A percentile compares a stretch with the other conserved stretches of the same genome.
Conservation (phyloP, 495 filamentous ascomycete genomes). For the Pseudoneurospora amorphoporcata region DNA sequence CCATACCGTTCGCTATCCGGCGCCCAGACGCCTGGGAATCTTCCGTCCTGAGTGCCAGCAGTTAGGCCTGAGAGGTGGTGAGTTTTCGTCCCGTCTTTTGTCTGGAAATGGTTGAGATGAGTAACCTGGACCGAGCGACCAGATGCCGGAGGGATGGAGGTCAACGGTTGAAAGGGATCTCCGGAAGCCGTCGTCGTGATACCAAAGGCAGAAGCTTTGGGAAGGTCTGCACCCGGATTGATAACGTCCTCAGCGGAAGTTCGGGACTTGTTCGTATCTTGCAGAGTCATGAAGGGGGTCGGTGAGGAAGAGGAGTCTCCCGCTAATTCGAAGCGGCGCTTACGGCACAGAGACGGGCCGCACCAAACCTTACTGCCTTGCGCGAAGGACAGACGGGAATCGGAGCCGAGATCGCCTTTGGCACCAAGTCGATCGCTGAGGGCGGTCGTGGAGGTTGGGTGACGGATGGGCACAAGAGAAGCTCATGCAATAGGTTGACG, state of each 20-base stretch:
- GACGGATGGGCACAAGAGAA: neutral
- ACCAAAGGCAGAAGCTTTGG: slow-evolving; percentile 1
- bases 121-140: slow-evolving; percentile 5
- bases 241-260: slow-evolving; percentile 6
- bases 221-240: slow-evolving; percentile 1
- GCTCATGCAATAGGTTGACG: neutral
- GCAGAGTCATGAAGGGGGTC: slow-evolving; percentile 14
- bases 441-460: neutral
- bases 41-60: neutral
- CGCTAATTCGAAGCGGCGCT: neutral
- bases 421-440: neutral
- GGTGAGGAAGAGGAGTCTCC: neutral
- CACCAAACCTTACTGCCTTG: neutral
- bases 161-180: neutral
- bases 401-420: neutral
- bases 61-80: neutral
- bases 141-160: slow-evolving; percentile 4
- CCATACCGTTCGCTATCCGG: slow-evolving; percentile 16
- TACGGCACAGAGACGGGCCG: neutral
- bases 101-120: neutral
- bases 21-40: slow-evolving; percentile 1
- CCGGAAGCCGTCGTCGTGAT: neutral
- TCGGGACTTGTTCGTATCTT: slow-evolving; percentile 5
- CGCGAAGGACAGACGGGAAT: neutral
- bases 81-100: neutral